phyloP scores from a whole-genome alignment of 805 yeast species.

The Metschnikowia picachoensis region DNA sequence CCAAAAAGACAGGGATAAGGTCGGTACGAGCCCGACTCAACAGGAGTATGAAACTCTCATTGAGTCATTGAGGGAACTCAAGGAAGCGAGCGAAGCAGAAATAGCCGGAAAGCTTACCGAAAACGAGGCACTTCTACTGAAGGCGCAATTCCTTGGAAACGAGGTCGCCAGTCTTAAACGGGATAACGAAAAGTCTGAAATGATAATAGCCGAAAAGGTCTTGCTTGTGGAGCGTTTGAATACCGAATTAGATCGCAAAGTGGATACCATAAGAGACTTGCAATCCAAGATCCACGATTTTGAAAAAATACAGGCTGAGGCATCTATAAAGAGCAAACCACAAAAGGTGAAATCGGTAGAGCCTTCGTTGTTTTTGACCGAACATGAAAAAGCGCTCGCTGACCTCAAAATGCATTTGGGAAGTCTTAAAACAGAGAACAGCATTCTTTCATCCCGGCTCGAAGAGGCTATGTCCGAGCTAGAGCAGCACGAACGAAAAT shows the following conservation, averaged over 20 bases:
- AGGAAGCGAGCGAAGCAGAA: conserved; percentile 11
- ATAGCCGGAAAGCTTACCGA: conserved; percentile 7
- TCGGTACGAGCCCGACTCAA: neutral
- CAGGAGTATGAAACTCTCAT: neutral
- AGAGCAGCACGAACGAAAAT: conserved; percentile 17
- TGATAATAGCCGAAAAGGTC: conserved; percentile 14
- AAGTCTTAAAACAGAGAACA: neutral
- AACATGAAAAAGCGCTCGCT: neutral
- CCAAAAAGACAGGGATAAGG: neutral
- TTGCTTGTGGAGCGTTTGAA: conserved; percentile 20
- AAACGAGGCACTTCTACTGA: conserved; percentile 10
- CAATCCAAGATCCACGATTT: neutral
- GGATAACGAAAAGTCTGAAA: neutral
- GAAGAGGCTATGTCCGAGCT: neutral
- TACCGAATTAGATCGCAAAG: conserved; percentile 10
- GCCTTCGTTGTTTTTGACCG: neutral
- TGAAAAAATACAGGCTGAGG: neutral
- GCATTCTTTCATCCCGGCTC: conserved; percentile 2
- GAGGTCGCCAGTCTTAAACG: neutral
- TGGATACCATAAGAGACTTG: conserved; percentile 2
- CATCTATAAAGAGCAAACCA: neutral
- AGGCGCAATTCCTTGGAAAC: conserved; percentile 4
- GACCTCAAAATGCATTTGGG: neutral
- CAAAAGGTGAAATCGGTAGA: neutral
- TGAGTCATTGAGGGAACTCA: conserved; percentile 8